phyloP scores from a whole-genome alignment of 257 asterid genomes.

The Penstemon davidsonii region DNA sequence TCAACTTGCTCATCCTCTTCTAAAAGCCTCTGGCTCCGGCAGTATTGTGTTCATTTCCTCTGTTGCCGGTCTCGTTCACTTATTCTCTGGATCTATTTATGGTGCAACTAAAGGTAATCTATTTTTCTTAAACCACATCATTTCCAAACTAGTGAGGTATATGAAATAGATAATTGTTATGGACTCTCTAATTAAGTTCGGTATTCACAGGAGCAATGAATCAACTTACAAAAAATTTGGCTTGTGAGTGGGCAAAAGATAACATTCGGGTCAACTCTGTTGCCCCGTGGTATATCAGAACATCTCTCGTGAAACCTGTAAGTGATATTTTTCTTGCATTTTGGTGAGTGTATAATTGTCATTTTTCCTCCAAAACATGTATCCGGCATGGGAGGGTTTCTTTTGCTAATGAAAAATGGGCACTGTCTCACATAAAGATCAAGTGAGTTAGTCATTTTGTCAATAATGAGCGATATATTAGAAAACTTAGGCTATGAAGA shows the following conservation, averaged over 20 bases:
- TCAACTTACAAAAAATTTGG: slow-evolving; percentile 85
- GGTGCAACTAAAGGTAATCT: slow-evolving; percentile 84
- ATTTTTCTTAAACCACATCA: background rate
- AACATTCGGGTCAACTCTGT: slow-evolving; percentile 82
- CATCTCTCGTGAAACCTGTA: slow-evolving; percentile 78
- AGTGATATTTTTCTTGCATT: slow-evolving; percentile 22
- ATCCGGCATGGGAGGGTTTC: no score
- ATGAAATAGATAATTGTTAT: slow-evolving; percentile 17
- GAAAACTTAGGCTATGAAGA: no score
- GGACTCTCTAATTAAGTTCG: slow-evolving; percentile 8
- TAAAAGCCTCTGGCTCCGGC: slow-evolving; percentile 79
- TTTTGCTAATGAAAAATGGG: no score
- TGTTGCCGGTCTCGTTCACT: slow-evolving; percentile 69
- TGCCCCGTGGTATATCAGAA: slow-evolving; percentile 93
- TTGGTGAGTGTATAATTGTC: no score
- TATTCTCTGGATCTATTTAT: slow-evolving; percentile 76
- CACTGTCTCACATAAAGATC: no score
- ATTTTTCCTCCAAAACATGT: no score
- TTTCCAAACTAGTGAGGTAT: slow-evolving; percentile 9
- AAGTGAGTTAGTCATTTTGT: no score
- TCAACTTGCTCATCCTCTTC: slow-evolving; percentile 82
- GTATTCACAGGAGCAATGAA: slow-evolving; percentile 76
- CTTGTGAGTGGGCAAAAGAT: slow-evolving; percentile 98
- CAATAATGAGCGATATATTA: no score
- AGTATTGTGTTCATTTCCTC: slow-evolving; percentile 84